A percentile compares a stretch with the other conserved stretches of the same genome.
Conservation (phyloP, 148 eudicot species). For the Rhododendron ovatum region DNA sequence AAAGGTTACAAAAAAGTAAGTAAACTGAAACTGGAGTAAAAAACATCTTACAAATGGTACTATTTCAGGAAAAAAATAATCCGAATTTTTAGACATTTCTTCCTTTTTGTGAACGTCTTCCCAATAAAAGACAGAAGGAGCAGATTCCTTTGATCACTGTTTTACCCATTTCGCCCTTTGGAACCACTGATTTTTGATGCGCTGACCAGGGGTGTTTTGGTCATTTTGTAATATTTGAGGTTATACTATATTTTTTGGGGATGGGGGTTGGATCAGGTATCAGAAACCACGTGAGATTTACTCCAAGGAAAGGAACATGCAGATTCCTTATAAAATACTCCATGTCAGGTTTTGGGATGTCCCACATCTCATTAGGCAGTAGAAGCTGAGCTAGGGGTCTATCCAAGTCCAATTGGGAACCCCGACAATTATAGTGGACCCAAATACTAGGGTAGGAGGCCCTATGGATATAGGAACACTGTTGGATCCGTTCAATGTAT, state of each 20-base stretch:
- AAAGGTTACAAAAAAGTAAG: not conserved
- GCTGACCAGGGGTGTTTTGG: not conserved
- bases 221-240: not conserved
- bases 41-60: not conserved
- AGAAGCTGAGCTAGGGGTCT: not conserved
- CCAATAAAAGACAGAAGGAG: not conserved
- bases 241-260: not conserved
- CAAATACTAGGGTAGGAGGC: not conserved
- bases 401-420: slow-evolving; percentile 1
- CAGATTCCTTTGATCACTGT: not conserved
- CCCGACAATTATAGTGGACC: not conserved
- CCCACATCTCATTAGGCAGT: not conserved
- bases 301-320: slow-evolving; percentile 16
- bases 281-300: slow-evolving; percentile 31
- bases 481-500: too few species aligned
- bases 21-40: not conserved
- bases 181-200: not conserved
- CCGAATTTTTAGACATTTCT: not conserved
- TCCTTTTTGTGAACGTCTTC: not conserved
- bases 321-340: slow-evolving; percentile 32
- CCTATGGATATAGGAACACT: not conserved
- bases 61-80: not conserved
- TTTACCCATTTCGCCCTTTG: not conserved
- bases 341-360: not conserved
- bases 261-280: slow-evolving; percentile 12